Evolutionary conservation across 345 rosid species (phyloP).

Genomic region (Pugionium dolabratum): DNA sequence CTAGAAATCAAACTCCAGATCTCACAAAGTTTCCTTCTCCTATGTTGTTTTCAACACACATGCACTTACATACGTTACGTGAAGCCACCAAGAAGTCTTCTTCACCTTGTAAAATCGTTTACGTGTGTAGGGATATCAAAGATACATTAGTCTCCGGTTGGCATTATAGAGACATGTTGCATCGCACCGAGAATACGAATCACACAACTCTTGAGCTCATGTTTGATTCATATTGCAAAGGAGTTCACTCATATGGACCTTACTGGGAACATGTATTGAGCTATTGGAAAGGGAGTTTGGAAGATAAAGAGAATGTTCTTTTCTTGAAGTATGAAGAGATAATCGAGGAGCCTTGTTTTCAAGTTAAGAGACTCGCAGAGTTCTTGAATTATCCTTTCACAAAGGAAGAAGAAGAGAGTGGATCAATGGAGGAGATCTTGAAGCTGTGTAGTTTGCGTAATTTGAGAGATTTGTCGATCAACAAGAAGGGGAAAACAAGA

Average conservation of each 20-base stretch:
- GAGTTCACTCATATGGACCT: slow-evolving; percentile 52
- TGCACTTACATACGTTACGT: slow-evolving; percentile 36
- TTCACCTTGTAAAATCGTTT: slow-evolving; percentile 52
- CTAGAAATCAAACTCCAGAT: slow-evolving; percentile 29
- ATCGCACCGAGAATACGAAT: slow-evolving; percentile 31
- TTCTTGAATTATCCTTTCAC: slow-evolving; percentile 55
- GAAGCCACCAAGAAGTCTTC: slow-evolving; percentile 20
- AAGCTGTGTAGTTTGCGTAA: slow-evolving; percentile 53
- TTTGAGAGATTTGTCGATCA: slow-evolving; percentile 53
- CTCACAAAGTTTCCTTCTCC: slow-evolving; percentile 41
- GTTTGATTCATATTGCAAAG: slow-evolving; percentile 33
- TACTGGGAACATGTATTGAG: slow-evolving; percentile 61
- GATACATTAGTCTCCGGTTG: slow-evolving; percentile 44
- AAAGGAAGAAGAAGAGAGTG: slow-evolving; percentile 43
- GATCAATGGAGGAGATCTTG: slow-evolving; percentile 47
- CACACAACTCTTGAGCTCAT: slow-evolving; percentile 36
- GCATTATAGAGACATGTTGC: slow-evolving; percentile 40
- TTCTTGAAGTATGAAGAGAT: slow-evolving; percentile 62
- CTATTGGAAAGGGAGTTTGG: slow-evolving; percentile 57
- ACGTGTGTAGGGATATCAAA: slow-evolving; percentile 54
- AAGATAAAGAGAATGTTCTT: slow-evolving; percentile 42
- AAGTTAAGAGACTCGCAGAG: slow-evolving; percentile 45
- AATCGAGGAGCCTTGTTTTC: slow-evolving; percentile 37
- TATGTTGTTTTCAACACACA: slow-evolving; percentile 46
- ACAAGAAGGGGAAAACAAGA: slow-evolving; percentile 40